These are phyloP conservation scores for Backusella australiensis DNA, from an alignment of 192 early-diverging fungal species.

Conservation along the genomic window DNA sequence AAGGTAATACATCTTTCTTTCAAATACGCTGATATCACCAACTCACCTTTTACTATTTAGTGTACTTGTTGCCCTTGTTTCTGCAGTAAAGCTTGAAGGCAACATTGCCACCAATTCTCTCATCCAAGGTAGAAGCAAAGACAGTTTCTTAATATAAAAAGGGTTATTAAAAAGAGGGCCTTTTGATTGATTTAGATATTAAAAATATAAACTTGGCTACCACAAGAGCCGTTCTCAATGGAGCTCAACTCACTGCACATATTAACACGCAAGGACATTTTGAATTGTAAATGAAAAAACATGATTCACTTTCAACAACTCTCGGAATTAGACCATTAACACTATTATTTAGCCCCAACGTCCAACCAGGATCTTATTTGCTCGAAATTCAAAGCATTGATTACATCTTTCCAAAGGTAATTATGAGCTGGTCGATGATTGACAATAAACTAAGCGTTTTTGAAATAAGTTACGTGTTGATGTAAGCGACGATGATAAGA, in stretches of 20 bases:
- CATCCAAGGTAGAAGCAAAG: conserved; percentile 3
- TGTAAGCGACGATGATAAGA: conserved; percentile 31
- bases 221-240: conserved; percentile 11
- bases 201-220: background rate
- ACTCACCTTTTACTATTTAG: background rate
- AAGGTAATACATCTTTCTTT: background rate
- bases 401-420: conserved; percentile 51
- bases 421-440: background rate
- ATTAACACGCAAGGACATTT: conserved; percentile 5
- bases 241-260: background rate
- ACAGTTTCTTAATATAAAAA: background rate
- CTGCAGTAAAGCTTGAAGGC: conserved; percentile 6
- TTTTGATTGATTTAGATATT: background rate
- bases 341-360: conserved; percentile 37
- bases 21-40: background rate
- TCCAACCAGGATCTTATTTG: conserved; percentile 49
- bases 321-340: background rate
- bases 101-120: background rate
- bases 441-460: background rate
- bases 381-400: conserved; percentile 51
- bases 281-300: background rate
- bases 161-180: too few relatives aligned
- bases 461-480: conserved; percentile 45
- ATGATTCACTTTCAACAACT: background rate
- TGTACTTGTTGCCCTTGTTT: background rate